Evolutionary conservation across 441 rosid genomes (phyloP).

Genomic region (Viola pubescens): DNA sequence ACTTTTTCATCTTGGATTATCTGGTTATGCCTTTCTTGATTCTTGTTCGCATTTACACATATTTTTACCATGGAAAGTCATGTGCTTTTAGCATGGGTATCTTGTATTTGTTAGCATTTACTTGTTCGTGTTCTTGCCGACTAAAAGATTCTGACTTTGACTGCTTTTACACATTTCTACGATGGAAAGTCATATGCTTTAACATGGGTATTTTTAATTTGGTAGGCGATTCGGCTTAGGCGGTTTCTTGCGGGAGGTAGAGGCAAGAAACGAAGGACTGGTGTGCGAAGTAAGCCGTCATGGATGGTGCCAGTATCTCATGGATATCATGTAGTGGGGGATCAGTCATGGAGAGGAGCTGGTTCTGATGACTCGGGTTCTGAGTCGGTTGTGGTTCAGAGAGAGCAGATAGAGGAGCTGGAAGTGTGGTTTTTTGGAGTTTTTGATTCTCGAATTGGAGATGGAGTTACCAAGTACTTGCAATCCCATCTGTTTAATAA

Average conservation of each 20-base stretch:
- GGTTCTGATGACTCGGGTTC: conserved; percentile 17
- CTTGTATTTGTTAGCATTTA: too few relatives aligned
- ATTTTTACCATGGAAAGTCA: background rate
- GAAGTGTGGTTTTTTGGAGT: conserved; percentile 70
- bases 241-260: conserved; percentile 28
- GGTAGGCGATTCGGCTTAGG: conserved; percentile 39
- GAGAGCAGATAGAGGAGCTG: conserved; percentile 49
- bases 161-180: too few relatives aligned
- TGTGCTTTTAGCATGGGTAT: background rate
- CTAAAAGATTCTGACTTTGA: too few relatives aligned
- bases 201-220: background rate
- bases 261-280: conserved; percentile 23
- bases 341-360: conserved; percentile 21
- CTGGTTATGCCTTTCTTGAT: too few relatives aligned
- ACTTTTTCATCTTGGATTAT: background rate
- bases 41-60: too few relatives aligned
- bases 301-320: conserved; percentile 65
- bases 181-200: too few relatives aligned
- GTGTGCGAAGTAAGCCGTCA: conserved; percentile 32
- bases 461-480: conserved; percentile 40
- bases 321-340: conserved; percentile 50
- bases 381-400: conserved; percentile 51
- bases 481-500: conserved; percentile 56
- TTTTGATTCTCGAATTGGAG: conserved; percentile 40
- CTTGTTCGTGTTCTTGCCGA: too few relatives aligned